Percentiles rank a stretch among this genome's conserved stretches.
Conservation (phyloP, 2,329 filamentous ascomycete species). For the Fusarium sp. region DNA sequence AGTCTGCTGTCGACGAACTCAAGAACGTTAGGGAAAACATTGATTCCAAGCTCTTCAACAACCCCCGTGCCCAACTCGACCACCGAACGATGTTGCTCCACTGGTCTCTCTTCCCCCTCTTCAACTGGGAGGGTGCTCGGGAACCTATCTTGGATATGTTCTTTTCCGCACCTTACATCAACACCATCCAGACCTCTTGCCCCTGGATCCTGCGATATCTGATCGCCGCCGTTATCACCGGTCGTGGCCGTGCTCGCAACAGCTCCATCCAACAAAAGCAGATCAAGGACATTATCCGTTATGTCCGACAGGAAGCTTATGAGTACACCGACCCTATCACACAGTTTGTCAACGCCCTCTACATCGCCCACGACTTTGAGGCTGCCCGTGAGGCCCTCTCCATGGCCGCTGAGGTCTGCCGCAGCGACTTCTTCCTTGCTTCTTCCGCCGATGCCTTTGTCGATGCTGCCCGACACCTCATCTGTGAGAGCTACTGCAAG, state of each 20-base stretch:
- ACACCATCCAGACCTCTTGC: slow-evolving; percentile 98
- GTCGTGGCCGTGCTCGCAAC: slow-evolving; percentile 83
- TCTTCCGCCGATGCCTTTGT: slow-evolving; percentile 88
- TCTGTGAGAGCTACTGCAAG: slow-evolving; percentile 99
- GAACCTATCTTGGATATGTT: slow-evolving; percentile 94
- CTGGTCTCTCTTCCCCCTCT: slow-evolving; percentile 98
- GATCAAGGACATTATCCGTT: slow-evolving; percentile 94
- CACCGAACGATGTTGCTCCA: slow-evolving; percentile 98
- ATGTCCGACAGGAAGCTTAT: slow-evolving; percentile 96
- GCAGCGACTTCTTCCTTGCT: slow-evolving; percentile 94
- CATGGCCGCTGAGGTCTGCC: slow-evolving; percentile 89
- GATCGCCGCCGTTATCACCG: slow-evolving; percentile 92
- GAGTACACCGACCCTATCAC: slow-evolving; percentile 97
- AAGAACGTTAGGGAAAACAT: slow-evolving; percentile 91
- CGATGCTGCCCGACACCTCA: slow-evolving; percentile 92
- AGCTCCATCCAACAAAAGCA: slow-evolving; percentile 94
- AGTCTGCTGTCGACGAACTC: slow-evolving; percentile 89
- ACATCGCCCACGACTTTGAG: slow-evolving; percentile 88
- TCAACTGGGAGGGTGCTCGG: slow-evolving; percentile 93
- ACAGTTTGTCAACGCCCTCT: slow-evolving; percentile 94
- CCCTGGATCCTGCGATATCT: slow-evolving; percentile 97
- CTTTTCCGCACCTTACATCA: slow-evolving; percentile 98
- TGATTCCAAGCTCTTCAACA: slow-evolving; percentile 95
- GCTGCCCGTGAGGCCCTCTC: slow-evolving; percentile 90
- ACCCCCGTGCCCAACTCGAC: slow-evolving; percentile 92